These are phyloP conservation scores for Anthracocystis walkeri DNA, from an alignment of 1,284 basidiomycete genomes.

Conservation along the genomic window DNA sequence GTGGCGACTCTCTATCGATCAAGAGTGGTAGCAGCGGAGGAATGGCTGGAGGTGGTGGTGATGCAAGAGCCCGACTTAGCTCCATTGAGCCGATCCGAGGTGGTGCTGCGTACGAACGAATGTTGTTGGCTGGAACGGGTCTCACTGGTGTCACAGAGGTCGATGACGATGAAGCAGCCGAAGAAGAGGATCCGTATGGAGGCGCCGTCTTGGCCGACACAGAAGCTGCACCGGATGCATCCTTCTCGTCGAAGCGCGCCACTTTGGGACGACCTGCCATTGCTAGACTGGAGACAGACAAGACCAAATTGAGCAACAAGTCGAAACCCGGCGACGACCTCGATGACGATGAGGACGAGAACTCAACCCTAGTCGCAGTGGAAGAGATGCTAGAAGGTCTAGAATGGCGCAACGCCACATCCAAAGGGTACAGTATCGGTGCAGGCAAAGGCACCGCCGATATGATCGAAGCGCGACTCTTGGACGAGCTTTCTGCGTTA, in stretches of 20 bases:
- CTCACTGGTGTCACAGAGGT: slow-evolving; percentile 54
- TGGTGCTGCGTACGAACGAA: slow-evolving; percentile 62
- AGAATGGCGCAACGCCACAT: slow-evolving; percentile 77
- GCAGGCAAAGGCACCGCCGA: slow-evolving; percentile 64
- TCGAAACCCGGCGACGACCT: slow-evolving; percentile 1
- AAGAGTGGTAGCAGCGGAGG: slow-evolving; percentile 29
- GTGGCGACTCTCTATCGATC: slow-evolving; percentile 29
- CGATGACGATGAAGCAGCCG: slow-evolving; percentile 50
- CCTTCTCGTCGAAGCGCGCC: slow-evolving; percentile 34
- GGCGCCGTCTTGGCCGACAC: slow-evolving; percentile 46
- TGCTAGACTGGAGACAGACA: slow-evolving; percentile 34
- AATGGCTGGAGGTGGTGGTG: slow-evolving; percentile 34
- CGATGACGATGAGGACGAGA: slow-evolving; percentile 59
- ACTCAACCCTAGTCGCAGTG: slow-evolving; percentile 71
- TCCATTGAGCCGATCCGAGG: slow-evolving; percentile 62
- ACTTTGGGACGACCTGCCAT: slow-evolving; percentile 39
- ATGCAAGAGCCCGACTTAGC: slow-evolving; percentile 60
- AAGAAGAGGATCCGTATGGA: slow-evolving; percentile 53
- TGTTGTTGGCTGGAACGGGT: slow-evolving; percentile 62
- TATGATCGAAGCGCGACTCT: slow-evolving; percentile 65
- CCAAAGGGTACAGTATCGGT: slow-evolving; percentile 21
- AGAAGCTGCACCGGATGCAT: slow-evolving; percentile 18
- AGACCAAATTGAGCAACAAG: slow-evolving; percentile 7
- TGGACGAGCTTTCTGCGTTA: slow-evolving; percentile 66
- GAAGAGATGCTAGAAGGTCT: slow-evolving; percentile 99